Evolutionary conservation across 208 protist genomes (phyloP).

Genomic region (Trypanosoma brucei): DNA sequence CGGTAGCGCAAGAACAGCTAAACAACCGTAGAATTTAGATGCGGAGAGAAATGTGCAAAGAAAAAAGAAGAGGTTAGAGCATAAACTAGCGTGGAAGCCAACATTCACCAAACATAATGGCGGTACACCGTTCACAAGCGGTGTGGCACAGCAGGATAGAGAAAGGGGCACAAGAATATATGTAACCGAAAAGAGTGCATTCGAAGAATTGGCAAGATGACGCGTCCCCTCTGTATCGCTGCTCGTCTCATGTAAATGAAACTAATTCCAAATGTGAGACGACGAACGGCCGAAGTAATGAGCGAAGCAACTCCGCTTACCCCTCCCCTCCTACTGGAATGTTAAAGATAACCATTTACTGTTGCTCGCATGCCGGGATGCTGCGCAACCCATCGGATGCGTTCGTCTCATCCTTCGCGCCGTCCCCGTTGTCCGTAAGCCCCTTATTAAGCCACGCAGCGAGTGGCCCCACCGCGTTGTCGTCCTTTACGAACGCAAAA

Average conservation of each 20-base stretch:
- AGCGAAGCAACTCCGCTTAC: constrained; percentile 2
- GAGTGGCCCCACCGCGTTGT: constrained; percentile 30
- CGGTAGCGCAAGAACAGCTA: too few relatives aligned
- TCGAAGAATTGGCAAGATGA: too few relatives aligned
- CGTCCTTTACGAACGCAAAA: constrained; percentile 82
- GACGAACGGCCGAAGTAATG: not conserved
- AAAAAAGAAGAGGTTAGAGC: constrained; percentile 5
- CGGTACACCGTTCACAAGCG: too few relatives aligned
- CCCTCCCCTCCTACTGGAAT: constrained; percentile 1
- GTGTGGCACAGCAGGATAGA: too few relatives aligned
- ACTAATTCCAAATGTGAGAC: too few relatives aligned
- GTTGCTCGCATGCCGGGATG: constrained; percentile 37
- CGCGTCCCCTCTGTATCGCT: too few relatives aligned
- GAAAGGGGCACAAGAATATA: too few relatives aligned
- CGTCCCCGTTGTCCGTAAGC: not conserved
- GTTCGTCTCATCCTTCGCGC: not conserved
- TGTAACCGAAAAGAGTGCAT: too few relatives aligned
- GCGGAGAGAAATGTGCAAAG: not conserved
- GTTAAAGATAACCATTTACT: constrained; percentile 24
- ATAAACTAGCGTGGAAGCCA: too few relatives aligned
- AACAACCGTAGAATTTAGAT: too few relatives aligned
- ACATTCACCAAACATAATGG: too few relatives aligned
- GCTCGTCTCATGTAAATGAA: too few relatives aligned
- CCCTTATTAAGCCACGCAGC: constrained; percentile 14
- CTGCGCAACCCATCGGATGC: constrained; percentile 3